phyloP scores from a whole-genome alignment of 2,329 filamentous ascomycete genomes.

The Blastomyces gilchristii region DNA sequence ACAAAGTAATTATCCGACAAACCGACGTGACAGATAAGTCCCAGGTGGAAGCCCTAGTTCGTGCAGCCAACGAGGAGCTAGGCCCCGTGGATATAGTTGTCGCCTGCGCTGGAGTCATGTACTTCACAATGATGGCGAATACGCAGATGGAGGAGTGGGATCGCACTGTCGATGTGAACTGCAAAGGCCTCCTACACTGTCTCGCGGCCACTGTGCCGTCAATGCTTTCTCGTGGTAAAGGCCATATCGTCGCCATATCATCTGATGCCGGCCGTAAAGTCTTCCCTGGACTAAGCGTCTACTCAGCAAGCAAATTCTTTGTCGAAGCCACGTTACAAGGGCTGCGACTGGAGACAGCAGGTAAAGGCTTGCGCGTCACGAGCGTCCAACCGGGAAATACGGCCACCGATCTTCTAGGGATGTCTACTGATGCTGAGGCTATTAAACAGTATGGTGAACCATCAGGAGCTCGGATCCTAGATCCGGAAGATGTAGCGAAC shows the following conservation, averaged over 20 bases:
- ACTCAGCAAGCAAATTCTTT: conserved; percentile 77
- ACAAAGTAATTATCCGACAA: conserved; percentile 55
- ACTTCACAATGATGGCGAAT: conserved; percentile 80
- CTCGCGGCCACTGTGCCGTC: conserved; percentile 57
- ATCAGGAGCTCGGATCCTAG: conserved; percentile 63
- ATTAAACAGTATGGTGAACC: conserved; percentile 70
- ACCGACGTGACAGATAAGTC: conserved; percentile 61
- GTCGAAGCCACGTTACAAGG: conserved; percentile 71
- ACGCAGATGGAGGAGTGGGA: conserved; percentile 65
- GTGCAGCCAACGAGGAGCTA: conserved; percentile 49
- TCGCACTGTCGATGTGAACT: conserved; percentile 74
- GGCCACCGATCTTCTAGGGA: conserved; percentile 59
- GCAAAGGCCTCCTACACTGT: conserved; percentile 68
- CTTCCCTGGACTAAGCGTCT: conserved; percentile 70
- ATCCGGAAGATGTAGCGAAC: conserved; percentile 60
- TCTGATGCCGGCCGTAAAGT: conserved; percentile 74
- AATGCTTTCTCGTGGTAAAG: conserved; percentile 59
- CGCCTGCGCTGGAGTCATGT: conserved; percentile 75
- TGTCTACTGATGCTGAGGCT: conserved; percentile 67
- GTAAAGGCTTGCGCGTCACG: conserved; percentile 61
- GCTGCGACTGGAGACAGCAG: conserved; percentile 64
- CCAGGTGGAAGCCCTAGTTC: conserved; percentile 58
- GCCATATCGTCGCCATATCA: conserved; percentile 71
- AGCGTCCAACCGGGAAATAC: conserved; percentile 69
- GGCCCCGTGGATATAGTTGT: conserved; percentile 71